These are phyloP conservation scores for Fomes fomentarius DNA, from an alignment of 1,284 basidiomycete species.

Conservation along the genomic window DNA sequence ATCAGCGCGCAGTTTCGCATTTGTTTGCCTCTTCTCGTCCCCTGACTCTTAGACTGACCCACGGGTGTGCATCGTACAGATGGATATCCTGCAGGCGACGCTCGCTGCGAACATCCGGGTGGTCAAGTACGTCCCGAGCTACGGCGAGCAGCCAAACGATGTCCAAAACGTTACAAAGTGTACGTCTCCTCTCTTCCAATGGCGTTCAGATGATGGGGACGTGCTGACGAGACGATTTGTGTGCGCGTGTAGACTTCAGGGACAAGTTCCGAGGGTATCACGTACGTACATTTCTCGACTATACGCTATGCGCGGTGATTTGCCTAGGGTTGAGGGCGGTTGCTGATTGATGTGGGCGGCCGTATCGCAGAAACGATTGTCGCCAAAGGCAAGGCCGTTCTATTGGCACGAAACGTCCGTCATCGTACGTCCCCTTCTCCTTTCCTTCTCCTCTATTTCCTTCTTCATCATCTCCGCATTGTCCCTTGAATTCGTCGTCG, in stretches of 20 bases:
- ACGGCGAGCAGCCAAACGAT: conserved; percentile 65
- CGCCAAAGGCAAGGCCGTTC: conserved; percentile 34
- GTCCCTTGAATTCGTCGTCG: too few species aligned
- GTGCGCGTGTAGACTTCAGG: conserved; percentile 30
- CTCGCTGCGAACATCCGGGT: conserved; percentile 63
- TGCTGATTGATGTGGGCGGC: not conserved
- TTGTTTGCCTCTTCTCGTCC: too few species aligned
- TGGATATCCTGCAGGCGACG: conserved; percentile 64
- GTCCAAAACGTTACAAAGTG: conserved; percentile 36
- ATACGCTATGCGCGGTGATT: too few species aligned
- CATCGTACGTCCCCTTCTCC: conserved; percentile 27
- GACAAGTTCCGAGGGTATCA: conserved; percentile 40
- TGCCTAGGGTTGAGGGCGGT: too few species aligned
- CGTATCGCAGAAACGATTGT: conserved; percentile 32
- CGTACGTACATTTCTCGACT: conserved; percentile 23
- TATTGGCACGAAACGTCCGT: conserved; percentile 39
- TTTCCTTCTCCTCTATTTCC: not conserved
- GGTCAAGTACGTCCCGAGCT: conserved; percentile 63
- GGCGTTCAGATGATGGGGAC: not conserved
- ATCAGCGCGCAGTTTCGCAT: too few species aligned
- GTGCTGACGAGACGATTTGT: too few species aligned
- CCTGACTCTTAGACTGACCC: too few species aligned
- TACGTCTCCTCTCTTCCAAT: conserved; percentile 16
- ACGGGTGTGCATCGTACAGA: conserved; percentile 31
- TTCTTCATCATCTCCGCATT: too few species aligned